Evolutionary conservation across 257 asterid genomes (phyloP), one percentile per base, ranked within the genome.

Genomic region (Petunia axillaris): DNA sequence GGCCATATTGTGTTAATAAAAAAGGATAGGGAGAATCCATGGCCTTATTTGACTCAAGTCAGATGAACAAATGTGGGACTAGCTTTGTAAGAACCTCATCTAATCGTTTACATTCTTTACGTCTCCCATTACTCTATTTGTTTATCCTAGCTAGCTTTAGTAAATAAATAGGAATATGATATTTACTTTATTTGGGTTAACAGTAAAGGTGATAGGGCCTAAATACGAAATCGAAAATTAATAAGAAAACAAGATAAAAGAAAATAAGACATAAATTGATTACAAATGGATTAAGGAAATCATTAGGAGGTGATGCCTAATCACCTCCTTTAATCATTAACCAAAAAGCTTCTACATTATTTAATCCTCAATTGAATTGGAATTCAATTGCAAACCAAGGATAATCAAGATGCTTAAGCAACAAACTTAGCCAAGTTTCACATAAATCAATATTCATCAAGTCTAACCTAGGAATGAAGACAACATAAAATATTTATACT

Each of bases 21-120:
- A 4, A 70, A 68, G 5, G 57, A 16, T 46, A 16, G 9, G 9
- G 16, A 46, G 41, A 70, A 70, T 70, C 77, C 76, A 70, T 46
- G 16, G 10, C 41, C 41, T 70, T 44, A 70, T 46, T 46, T 70
- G 76, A 46, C 16, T 70, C 1, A 46, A 70, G 11, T 44, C 37
- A 25, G 0, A 46, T 46, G 39, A 70, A 70, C 58, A 68, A 46
- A 16, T 44, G n/a, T 70, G 39, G 76, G 16, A 46, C 58, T 70
- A 7, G 13, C 65, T 1, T 25, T 35, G 39, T 68, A 63, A 63
- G 70, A 16, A 10, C 44, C 36, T 64, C 46, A 63, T 36, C 43
- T 63, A 67, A 67, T 67, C 57, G 44, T 44, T 40, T 65, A 39
- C 41, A 65, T 39, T 39, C 73, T 64, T 64, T 39, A 64, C 25